These are phyloP conservation scores for Botrytis galanthina DNA, from an alignment of 2,329 filamentous ascomycete genomes.

Conservation along the genomic window DNA sequence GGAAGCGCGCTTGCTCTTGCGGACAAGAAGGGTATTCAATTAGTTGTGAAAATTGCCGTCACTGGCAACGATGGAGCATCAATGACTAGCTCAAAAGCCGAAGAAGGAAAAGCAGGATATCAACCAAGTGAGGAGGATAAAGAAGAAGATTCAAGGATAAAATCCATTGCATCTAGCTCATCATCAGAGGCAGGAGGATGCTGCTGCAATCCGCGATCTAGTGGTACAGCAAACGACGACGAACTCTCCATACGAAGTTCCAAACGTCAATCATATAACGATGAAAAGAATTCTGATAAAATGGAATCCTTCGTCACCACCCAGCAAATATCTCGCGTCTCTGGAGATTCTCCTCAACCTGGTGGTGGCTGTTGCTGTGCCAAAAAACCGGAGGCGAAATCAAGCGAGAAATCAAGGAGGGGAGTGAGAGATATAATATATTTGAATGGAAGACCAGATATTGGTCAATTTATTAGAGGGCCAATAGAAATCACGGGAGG, in stretches of 20 bases:
- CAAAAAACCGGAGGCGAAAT: neutral
- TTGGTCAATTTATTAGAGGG: slow-evolving; percentile 50
- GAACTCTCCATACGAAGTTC: slow-evolving; percentile 4
- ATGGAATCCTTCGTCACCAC: neutral
- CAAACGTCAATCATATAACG: slow-evolving; percentile 14
- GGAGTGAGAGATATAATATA: slow-evolving; percentile 38
- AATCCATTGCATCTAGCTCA: slow-evolving; percentile 18
- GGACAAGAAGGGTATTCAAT: slow-evolving; percentile 46
- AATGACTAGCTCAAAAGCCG: slow-evolving; percentile 8
- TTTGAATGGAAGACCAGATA: slow-evolving; percentile 45
- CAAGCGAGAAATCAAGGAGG: slow-evolving; percentile 8
- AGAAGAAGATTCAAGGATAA: slow-evolving; percentile 13
- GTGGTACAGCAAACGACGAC: neutral
- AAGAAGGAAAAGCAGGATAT: slow-evolving; percentile 10
- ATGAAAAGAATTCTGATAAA: slow-evolving; percentile 11
- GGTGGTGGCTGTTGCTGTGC: slow-evolving; percentile 17
- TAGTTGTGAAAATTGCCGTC: slow-evolving; percentile 54
- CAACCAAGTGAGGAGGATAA: slow-evolving; percentile 1
- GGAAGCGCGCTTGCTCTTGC: slow-evolving; percentile 46
- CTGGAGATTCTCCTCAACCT: neutral
- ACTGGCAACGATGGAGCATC: slow-evolving; percentile 39
- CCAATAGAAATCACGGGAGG: slow-evolving; percentile 58
- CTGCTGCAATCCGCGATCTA: slow-evolving; percentile 17
- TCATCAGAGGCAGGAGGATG: slow-evolving; percentile 14
- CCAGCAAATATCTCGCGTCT: neutral